These are phyloP conservation scores for Sinapis alba DNA, from an alignment of 441 rosid species.

Conservation along the genomic window DNA sequence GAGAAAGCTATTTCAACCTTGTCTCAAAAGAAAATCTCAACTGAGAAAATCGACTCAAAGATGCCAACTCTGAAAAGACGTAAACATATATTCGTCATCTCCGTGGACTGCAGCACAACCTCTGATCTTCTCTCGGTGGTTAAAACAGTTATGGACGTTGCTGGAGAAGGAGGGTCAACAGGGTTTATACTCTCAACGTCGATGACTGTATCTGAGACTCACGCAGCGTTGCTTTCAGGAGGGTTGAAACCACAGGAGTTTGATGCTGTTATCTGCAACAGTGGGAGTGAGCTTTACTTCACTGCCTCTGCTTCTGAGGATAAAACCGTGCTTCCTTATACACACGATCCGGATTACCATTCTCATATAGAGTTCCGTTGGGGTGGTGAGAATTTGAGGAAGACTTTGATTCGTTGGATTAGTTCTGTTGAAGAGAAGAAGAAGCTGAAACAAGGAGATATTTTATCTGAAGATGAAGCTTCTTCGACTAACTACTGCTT, in stretches of 20 bases:
- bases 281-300: conserved; percentile 91
- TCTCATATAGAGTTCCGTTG: conserved; percentile 82
- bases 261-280: conserved; percentile 88
- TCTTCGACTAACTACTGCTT: conserved; percentile 63
- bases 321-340: conserved; percentile 50
- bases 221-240: conserved; percentile 59
- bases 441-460: conserved; percentile 45
- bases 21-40: conserved; percentile 50
- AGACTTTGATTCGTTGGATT: conserved; percentile 80
- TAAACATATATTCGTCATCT: conserved; percentile 72
- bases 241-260: conserved; percentile 69
- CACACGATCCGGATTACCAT: conserved; percentile 77
- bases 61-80: conserved; percentile 66
- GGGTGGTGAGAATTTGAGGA: conserved; percentile 85
- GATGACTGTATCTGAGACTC: conserved; percentile 76
- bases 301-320: conserved; percentile 66
- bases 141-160: conserved; percentile 55
- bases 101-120: conserved; percentile 61
- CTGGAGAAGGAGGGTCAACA: conserved; percentile 50
- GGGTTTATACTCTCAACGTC: conserved; percentile 87
- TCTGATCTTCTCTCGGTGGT: conserved; percentile 48
- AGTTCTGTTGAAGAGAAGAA: conserved; percentile 51
- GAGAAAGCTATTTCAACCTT: conserved; percentile 60
- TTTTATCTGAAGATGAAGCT: conserved; percentile 51
- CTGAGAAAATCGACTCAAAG: conserved; percentile 53